These are phyloP conservation scores for Phytophthora uliginosa DNA, from an alignment of 352 stramenopile species.

Conservation along the genomic window DNA sequence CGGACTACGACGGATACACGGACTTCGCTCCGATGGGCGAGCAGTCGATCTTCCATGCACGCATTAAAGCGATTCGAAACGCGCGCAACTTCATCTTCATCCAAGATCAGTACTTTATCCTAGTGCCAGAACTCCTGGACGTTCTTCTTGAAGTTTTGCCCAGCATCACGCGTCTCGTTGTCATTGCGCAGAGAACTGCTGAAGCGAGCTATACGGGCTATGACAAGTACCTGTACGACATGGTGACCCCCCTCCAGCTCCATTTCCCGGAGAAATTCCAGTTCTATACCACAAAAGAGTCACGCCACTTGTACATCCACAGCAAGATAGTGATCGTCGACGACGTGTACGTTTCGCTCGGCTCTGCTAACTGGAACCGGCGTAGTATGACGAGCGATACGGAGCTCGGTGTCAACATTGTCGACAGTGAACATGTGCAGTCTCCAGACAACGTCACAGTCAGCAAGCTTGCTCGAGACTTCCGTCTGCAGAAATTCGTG, in stretches of 20 bases:
- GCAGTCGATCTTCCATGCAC: slow-evolving; percentile 49
- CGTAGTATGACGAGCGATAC: slow-evolving; percentile 24
- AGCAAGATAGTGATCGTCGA: slow-evolving; percentile 22
- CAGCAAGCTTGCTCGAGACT: slow-evolving; percentile 16
- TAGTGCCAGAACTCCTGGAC: slow-evolving; percentile 35
- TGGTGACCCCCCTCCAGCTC: slow-evolving; percentile 15
- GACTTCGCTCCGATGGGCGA: slow-evolving; percentile 56
- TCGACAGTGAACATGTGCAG: not conserved
- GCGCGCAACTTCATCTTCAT: slow-evolving; percentile 65
- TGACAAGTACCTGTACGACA: slow-evolving; percentile 25
- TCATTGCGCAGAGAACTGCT: slow-evolving; percentile 49
- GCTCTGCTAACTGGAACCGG: slow-evolving; percentile 21
- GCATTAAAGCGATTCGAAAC: slow-evolving; percentile 58
- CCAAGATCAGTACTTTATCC: slow-evolving; percentile 68
- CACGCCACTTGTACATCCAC: slow-evolving; percentile 21
- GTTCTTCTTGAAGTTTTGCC: slow-evolving; percentile 41
- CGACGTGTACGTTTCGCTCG: slow-evolving; percentile 18
- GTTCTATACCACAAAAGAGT: slow-evolving; percentile 19
- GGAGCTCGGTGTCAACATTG: slow-evolving; percentile 16
- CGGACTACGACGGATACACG: slow-evolving; percentile 40
- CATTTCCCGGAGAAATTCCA: slow-evolving; percentile 21
- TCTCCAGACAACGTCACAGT: slow-evolving; percentile 17
- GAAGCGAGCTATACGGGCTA: slow-evolving; percentile 24
- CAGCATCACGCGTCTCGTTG: slow-evolving; percentile 42
- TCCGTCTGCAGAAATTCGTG: slow-evolving; percentile 18